Base-by-base conservation (phyloP, 2,329 filamentous ascomycete genomes). In the Colletotrichum tofieldiae region DNA sequence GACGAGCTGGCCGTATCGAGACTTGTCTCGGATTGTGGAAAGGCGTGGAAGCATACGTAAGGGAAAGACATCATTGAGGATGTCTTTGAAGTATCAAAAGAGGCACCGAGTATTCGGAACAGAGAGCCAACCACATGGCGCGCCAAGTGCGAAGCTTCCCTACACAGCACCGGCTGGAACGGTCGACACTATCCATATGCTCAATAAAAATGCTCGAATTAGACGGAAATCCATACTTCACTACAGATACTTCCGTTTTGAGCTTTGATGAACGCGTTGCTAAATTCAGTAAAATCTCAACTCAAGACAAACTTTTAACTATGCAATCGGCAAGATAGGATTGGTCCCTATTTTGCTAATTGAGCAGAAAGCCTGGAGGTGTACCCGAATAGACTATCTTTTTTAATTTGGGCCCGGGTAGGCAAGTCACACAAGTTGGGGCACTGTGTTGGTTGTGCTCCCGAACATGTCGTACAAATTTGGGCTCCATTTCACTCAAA, bases 391-490 rank as follows among this genome's bases (percentile, higher is more conserved):
- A 1, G 3, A 26, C n/a, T n/a, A 16, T 16, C 12, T 9, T 5
- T 12, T 11, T 26, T 11, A 35, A 23, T 29, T 43, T 20, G 29
- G 26, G 14, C 16, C 55, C 12, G 23, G 7, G 23, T 12, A 61
- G n/a, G 26, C 26, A 41, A 37, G 64, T 62, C 6, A 43, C 43
- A 68, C 58, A 52, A 37, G 54, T 47, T 20, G 5, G 62, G 45
- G 51, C 68, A 32, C 51, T 41, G 43, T 37, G 26, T 41, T 65
- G 39, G 37, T 62, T 68, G 55, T 71, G 29, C n/a, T 26, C n/a
- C 64, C 51, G 23, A 41, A 5, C 5, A 18, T 12, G 37, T 45
- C 37, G 23, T 9, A 43, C 23, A 54, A 35, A 16, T n/a, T 32
- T 23, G 18, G 26, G 49, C 37, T n/a, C 23, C 26, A 2, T 16